Evolutionary conservation across 495 filamentous ascomycete genomes (phyloP).

Genomic region (Podospora didyma): DNA sequence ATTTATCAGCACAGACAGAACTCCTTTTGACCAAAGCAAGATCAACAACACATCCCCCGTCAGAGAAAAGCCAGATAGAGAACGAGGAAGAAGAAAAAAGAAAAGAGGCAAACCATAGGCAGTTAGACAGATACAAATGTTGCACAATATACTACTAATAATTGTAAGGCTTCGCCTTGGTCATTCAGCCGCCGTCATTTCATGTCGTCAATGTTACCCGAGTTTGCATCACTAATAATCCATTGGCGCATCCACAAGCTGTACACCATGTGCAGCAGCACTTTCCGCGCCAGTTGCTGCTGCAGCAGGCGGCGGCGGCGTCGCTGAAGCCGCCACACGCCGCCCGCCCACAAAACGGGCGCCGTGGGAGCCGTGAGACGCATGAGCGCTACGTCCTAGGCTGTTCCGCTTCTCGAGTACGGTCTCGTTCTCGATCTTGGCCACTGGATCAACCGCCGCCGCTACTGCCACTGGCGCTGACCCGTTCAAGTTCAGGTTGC

Average conservation of each 20-base stretch:
- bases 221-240: constrained; percentile 24
- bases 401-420: constrained; percentile 48
- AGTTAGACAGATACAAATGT: background rate
- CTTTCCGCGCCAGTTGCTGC: constrained; percentile 4
- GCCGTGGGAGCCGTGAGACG: constrained; percentile 23
- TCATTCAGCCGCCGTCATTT: background rate
- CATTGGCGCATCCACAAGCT: constrained; percentile 33
- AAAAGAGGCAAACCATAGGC: background rate
- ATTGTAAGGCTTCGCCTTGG: background rate
- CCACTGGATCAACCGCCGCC: constrained; percentile 28
- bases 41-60: too few relatives aligned
- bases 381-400: constrained; percentile 37
- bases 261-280: constrained; percentile 18
- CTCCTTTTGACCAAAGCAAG: too few relatives aligned
- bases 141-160: background rate
- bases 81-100: background rate
- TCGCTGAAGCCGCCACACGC: constrained; percentile 27
- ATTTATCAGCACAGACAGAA: too few relatives aligned
- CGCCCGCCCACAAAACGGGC: constrained; percentile 40
- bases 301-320: constrained; percentile 11
- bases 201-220: background rate
- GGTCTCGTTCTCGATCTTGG: constrained; percentile 34
- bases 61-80: background rate
- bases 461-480: constrained; percentile 31
- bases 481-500: constrained; percentile 31